Evolutionary conservation across 257 asterid genomes (phyloP).

Genomic region (Echium plantagineum): DNA sequence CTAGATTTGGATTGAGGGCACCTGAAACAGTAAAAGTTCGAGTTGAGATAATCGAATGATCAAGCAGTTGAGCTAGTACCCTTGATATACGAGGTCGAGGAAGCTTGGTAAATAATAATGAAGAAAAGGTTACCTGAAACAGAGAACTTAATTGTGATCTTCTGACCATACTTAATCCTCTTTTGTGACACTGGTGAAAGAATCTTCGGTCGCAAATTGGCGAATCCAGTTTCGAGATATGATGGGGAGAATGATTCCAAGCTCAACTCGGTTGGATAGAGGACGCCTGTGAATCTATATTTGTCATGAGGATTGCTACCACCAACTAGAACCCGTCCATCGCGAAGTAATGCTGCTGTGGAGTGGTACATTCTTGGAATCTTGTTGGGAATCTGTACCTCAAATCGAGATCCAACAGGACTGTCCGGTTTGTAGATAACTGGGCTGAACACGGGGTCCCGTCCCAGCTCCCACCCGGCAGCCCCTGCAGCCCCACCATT

Average conservation of each 20-base stretch:
- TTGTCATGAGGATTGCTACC: conserved; percentile 17
- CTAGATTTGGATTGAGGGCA: not conserved
- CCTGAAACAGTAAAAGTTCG: no score
- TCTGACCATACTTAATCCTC: not conserved
- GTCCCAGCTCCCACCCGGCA: conserved; percentile 16
- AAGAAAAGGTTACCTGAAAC: no score
- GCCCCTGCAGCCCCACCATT: conserved; percentile 20
- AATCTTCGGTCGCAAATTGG: conserved; percentile 1
- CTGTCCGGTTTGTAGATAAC: conserved; percentile 13
- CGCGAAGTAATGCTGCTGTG: conserved; percentile 13
- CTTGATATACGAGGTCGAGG: no score
- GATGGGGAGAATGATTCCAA: conserved; percentile 8
- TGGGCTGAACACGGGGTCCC: conserved; percentile 10
- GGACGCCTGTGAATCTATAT: conserved; percentile 2
- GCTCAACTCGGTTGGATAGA: conserved; percentile 7
- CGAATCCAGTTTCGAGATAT: not conserved
- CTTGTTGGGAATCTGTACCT: conserved; percentile 9
- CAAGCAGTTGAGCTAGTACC: no score
- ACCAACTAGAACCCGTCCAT: conserved; percentile 17
- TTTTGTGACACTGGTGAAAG: not conserved
- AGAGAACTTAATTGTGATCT: no score
- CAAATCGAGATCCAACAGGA: conserved; percentile 7
- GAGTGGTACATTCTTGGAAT: conserved; percentile 18
- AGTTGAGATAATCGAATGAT: no score
- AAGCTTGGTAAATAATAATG: no score